Percentiles rank a stretch among this genome's conserved stretches.
Evolutionary conservation across 768 basidiomycete genomes (phyloP).

Genomic region (Suillus tomentosus): DNA sequence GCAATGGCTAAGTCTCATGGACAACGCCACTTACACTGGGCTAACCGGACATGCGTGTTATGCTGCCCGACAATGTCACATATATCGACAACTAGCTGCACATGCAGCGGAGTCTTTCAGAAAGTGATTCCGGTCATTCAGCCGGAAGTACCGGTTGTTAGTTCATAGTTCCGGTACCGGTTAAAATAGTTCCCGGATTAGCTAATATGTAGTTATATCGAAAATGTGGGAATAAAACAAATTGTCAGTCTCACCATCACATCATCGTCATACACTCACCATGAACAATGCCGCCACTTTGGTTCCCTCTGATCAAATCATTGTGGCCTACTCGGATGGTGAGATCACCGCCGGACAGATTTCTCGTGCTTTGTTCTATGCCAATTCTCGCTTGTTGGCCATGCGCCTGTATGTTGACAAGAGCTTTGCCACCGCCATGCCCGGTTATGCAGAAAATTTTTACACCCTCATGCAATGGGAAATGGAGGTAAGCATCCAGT

Average conservation of each 20-base stretch:
- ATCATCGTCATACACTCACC: too few relatives aligned
- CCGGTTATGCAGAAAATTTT: not conserved
- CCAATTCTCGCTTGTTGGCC: not conserved
- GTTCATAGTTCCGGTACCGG: too few relatives aligned
- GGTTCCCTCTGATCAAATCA: not conserved
- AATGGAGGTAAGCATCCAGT: not conserved
- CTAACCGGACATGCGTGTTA: not conserved
- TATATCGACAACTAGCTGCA: too few relatives aligned
- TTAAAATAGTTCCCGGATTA: not conserved
- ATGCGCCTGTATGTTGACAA: not conserved
- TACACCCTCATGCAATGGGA: not conserved
- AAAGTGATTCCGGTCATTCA: too few relatives aligned
- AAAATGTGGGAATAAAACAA: too few relatives aligned
- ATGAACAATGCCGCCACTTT: not conserved
- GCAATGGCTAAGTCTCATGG: not conserved
- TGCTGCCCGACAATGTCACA: too few relatives aligned
- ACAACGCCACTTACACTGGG: not conserved
- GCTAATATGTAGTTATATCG: not conserved
- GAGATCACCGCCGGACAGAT: not conserved
- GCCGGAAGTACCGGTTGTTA: too few relatives aligned
- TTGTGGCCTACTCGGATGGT: not conserved
- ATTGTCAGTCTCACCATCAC: too few relatives aligned
- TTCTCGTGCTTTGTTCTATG: not conserved
- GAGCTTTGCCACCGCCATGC: not conserved
- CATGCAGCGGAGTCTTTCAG: too few relatives aligned